Base-by-base conservation (phyloP, 225 moss, liverwort and hornwort genomes). In the Physcomitrium patens region DNA sequence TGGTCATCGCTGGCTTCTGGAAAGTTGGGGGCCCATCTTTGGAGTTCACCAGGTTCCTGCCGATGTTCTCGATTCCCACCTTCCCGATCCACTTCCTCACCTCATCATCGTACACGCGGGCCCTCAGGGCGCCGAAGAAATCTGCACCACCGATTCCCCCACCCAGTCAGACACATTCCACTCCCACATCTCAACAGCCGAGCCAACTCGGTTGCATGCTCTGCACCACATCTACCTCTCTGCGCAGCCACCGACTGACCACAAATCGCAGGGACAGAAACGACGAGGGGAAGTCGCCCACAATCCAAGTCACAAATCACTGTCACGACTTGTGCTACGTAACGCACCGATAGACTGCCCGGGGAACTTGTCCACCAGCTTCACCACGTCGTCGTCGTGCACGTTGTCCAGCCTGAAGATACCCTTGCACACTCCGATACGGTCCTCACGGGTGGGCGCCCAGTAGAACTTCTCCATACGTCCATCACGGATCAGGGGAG, bases 61-160 rank as follows among this genome's bases (percentile, higher is more conserved):
- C 96, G 0, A 97, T 83, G 77, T 86, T 94, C 81, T 91, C 94
- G 26, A 97, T 88, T 18, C 96, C 94, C 0, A 16, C 75, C 0
- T 52, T 18, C 0, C 0, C 23, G 0, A 97, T 69, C 96, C 96
- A 97, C 59, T 90, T 89, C 73, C 96, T 83, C 47, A 97, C 96
- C 56, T 89, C 94, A 65, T 97, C 94, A 26, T 97, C 96, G 42
- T 97, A 97, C 42, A 97, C 96, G 7, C 96, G 92, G 9, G 96
- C 94, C 87, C 96, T 94, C 74, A 97, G 67, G 10, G 96, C 96
- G n/a, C 96, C 94, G 63, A 97, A 97, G 86, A 94, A 97, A 85
- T 97, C 96, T 96, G 87, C 72, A 76, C 4, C 31, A 37, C 7
- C 31, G 31, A 37, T 37, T 37, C 5, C 5, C 5, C 31, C 31